Percentiles rank a stretch among this genome's conserved stretches.
These are phyloP conservation scores for Trifolium repens DNA, from an alignment of 306 rosid species.

Conservation along the genomic window DNA sequence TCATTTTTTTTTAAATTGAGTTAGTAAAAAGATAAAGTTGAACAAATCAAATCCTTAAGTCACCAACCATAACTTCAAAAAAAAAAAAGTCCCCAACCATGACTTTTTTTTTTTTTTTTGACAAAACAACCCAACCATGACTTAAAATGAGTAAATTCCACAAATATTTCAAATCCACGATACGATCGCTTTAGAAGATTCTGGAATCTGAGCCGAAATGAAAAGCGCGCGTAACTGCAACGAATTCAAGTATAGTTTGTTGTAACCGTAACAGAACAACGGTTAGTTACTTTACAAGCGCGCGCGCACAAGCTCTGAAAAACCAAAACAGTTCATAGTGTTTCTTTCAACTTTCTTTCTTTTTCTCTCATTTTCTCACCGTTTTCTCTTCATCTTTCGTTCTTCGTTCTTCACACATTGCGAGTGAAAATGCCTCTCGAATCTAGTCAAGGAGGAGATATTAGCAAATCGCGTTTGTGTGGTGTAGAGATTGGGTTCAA, in stretches of 20 bases:
- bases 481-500: conserved; percentile 61
- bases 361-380: neutral
- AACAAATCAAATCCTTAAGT: too few relatives aligned
- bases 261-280: neutral
- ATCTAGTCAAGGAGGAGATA: conserved; percentile 25
- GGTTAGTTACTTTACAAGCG: neutral
- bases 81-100: too few relatives aligned
- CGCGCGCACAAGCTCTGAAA: neutral
- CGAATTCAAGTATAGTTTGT: neutral
- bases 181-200: too few relatives aligned
- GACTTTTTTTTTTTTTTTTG: too few relatives aligned
- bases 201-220: neutral
- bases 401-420: neutral
- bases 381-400: neutral
- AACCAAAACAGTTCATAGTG: too few relatives aligned
- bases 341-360: neutral
- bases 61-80: too few relatives aligned
- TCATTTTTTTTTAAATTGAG: too few relatives aligned
- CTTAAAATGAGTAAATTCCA: too few relatives aligned
- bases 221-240: neutral
- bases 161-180: too few relatives aligned
- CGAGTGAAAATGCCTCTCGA: conserved; percentile 68
- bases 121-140: too few relatives aligned
- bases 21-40: too few relatives aligned
- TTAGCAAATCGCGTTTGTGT: conserved; percentile 56